Evolutionary conservation across 257 asterid genomes (phyloP).

Genomic region (Ocimum tenuiflorum): DNA sequence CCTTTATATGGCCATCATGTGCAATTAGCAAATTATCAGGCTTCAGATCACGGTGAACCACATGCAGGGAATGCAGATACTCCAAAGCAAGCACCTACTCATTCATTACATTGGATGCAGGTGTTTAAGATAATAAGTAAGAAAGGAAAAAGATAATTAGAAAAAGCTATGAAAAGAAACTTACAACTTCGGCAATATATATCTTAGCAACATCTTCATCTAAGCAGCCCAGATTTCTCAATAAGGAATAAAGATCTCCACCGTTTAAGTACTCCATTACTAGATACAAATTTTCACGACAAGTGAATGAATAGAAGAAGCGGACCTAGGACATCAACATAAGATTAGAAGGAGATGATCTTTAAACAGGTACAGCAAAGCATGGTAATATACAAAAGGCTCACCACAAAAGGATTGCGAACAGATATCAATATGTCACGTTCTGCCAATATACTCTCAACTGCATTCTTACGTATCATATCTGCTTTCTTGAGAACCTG

Average conservation of each 20-base stretch:
- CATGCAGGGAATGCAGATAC: slow-evolving; percentile 80
- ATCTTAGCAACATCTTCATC: slow-evolving; percentile 97
- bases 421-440: slow-evolving; percentile 95
- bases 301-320: slow-evolving; percentile 96
- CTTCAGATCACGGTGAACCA: slow-evolving; percentile 98
- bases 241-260: slow-evolving; percentile 91
- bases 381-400: slow-evolving; percentile 33
- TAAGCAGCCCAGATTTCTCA: slow-evolving; percentile 95
- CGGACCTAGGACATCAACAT: slow-evolving; percentile 55
- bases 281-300: slow-evolving; percentile 95
- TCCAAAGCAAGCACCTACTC: slow-evolving; percentile 98
- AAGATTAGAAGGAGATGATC: slow-evolving; percentile 25
- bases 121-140: slow-evolving; percentile 9
- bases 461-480: slow-evolving; percentile 97
- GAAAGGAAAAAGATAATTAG: background rate
- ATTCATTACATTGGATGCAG: slow-evolving; percentile 15
- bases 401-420: slow-evolving; percentile 99
- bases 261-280: slow-evolving; percentile 99
- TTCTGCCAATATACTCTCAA: slow-evolving; percentile 97
- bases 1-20: slow-evolving; percentile 99
- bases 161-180: slow-evolving; percentile 31
- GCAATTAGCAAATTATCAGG: slow-evolving; percentile 99
- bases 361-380: slow-evolving; percentile 14
- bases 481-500: slow-evolving; percentile 98
- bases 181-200: slow-evolving; percentile 96